These are phyloP conservation scores for Wickerhamiella bombiphila DNA, from an alignment of 805 yeast genomes.

Conservation along the genomic window DNA sequence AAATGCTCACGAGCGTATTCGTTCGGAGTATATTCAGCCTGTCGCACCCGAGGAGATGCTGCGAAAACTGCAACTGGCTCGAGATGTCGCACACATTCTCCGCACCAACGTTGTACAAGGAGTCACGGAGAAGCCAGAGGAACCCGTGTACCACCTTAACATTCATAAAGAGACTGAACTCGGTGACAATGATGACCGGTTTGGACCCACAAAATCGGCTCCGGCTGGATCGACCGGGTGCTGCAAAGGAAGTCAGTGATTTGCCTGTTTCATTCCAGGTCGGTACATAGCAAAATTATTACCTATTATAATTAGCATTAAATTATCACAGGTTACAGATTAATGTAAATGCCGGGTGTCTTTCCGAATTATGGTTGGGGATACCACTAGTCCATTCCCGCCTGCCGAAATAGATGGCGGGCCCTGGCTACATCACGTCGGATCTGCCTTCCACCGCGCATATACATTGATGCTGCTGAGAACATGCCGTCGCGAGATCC, in stretches of 20 bases:
- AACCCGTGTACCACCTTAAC: constrained; percentile 31
- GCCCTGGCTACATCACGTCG: constrained; percentile 48
- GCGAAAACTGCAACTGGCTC: constrained; percentile 40
- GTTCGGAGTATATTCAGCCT: constrained; percentile 10
- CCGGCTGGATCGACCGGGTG: constrained; percentile 8
- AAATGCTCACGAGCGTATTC: constrained; percentile 14
- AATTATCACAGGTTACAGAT: too few species aligned
- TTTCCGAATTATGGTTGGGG: too few species aligned
- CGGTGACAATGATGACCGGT: constrained; percentile 61
- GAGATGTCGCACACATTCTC: constrained; percentile 59
- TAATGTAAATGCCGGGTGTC: too few species aligned
- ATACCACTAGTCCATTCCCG: not conserved
- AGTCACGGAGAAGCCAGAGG: constrained; percentile 18
- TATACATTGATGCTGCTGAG: constrained; percentile 56
- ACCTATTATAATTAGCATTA: too few species aligned
- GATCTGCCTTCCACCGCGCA: constrained; percentile 34
- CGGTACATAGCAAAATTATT: too few species aligned
- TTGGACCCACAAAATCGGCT: constrained; percentile 3
- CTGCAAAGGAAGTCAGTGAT: constrained; percentile 9
- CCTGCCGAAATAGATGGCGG: constrained; percentile 48
- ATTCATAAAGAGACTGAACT: constrained; percentile 73
- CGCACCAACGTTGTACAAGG: constrained; percentile 82
- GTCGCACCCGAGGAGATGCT: constrained; percentile 24
- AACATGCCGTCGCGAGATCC: constrained; percentile 59
- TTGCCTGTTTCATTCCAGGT: too few species aligned